Base-by-base conservation (phyloP, 768 basidiomycete species). In the Xerocomellus chrysenteron region DNA sequence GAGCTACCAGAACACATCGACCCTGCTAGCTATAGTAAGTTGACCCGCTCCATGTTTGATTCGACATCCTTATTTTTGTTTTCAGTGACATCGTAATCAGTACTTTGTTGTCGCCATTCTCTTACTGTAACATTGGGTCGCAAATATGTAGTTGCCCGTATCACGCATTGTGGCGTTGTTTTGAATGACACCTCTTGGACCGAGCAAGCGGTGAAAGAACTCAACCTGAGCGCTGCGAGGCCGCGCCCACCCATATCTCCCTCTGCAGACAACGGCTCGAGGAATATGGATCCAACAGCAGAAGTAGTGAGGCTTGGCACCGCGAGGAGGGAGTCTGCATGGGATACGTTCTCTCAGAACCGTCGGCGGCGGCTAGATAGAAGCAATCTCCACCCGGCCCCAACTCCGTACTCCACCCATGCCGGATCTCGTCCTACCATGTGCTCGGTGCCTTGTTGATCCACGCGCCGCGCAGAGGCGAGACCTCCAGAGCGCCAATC, bases 1-100 rank as follows among this genome's bases (percentile, higher is more conserved):
- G 94, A 96, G 68, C 78, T 99, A 52, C 96, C 96, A 19, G 92
- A 94, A 49, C 88, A 89, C 65, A 92, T 98, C 63, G 94, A 97
- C 68, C 89, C 94, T 42, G 88, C 94, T 37, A 94, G 87, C 63
- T 98, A 98, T 81, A 98, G 93, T 95, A 65, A 72, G 92, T 86
- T 17, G 28, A 13, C 35, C 10, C 39, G 5, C 7, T 52, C 49
- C 17, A 43, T 3, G 21, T 26, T 59, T 33, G 50, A n/a, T 8
- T 21, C 0, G 21, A 21, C 17, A 50, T 59, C 0, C 46, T 61
- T 5, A 56, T 19, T 12, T 19, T 9, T 33, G 2, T 45, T 48
- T 42, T 10, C 57, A 78, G 77, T 79, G 77, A 78, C 77, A 7
- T 78, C 77, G 60, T 85, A 70, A 76, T 74, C 40, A 62, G 50